phyloP scores from a whole-genome alignment of 164 flowering plant genomes.

The Echeveria elegans region DNA sequence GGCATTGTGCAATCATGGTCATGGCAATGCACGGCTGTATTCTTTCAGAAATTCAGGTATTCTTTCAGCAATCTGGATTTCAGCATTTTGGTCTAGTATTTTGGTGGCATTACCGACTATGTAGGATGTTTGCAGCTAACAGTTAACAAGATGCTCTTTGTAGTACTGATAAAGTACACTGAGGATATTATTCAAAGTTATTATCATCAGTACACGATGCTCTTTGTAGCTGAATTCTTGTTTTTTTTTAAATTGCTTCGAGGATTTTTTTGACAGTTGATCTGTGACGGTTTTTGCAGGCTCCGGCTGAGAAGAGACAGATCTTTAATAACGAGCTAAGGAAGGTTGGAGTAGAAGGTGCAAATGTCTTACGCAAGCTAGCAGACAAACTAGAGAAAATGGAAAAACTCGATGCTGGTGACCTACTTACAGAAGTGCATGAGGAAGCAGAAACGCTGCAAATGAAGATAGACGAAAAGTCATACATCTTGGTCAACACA shows the following conservation, averaged over 20 bases:
- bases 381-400: slow-evolving; percentile 65
- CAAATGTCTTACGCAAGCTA: slow-evolving; percentile 63
- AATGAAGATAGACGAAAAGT: slow-evolving; percentile 61
- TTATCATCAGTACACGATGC: too few species aligned
- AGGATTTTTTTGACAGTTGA: background rate
- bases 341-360: slow-evolving; percentile 74
- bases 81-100: background rate
- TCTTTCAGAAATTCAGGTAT: slow-evolving; percentile 95
- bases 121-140: background rate
- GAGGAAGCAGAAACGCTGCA: slow-evolving; percentile 80
- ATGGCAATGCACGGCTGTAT: slow-evolving; percentile 95
- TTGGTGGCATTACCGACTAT: background rate
- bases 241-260: too few species aligned
- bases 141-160: too few species aligned
- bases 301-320: slow-evolving; percentile 65
- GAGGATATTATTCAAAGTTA: too few species aligned
- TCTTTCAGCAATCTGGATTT: slow-evolving; percentile 5
- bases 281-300: slow-evolving; percentile 30
- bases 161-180: too few species aligned
- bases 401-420: slow-evolving; percentile 50
- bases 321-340: slow-evolving; percentile 55
- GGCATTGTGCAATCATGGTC: slow-evolving; percentile 89
- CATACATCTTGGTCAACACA: slow-evolving; percentile 64
- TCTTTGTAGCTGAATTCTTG: too few species aligned
- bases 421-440: slow-evolving; percentile 55